These are phyloP conservation scores for Vanderwaltozyma polyspora DNA, from an alignment of 805 yeast species.

Conservation along the genomic window DNA sequence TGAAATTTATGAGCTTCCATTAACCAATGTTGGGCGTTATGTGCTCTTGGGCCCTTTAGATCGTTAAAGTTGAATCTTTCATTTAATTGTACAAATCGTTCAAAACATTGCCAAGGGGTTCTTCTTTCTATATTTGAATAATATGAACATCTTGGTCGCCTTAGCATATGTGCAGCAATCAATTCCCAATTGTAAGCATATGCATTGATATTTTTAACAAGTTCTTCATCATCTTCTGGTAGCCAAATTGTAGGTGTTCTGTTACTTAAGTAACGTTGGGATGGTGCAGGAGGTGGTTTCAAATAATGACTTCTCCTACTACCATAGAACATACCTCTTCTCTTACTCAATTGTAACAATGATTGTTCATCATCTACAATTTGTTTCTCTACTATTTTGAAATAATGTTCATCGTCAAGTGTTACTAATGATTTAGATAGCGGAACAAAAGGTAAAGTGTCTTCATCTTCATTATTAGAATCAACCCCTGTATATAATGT, in stretches of 20 bases:
- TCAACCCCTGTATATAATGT: slow-evolving; percentile 25
- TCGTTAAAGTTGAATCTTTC: slow-evolving; percentile 80
- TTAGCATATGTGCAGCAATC: slow-evolving; percentile 68
- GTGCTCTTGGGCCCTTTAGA: slow-evolving; percentile 77
- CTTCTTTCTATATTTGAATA: slow-evolving; percentile 85
- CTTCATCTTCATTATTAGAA: slow-evolving; percentile 17
- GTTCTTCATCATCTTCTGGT: slow-evolving; percentile 79
- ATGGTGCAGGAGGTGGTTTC: slow-evolving; percentile 89
- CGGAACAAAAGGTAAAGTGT: slow-evolving; percentile 34
- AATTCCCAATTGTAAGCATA: slow-evolving; percentile 90
- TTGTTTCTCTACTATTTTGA: slow-evolving; percentile 43
- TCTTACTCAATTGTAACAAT: slow-evolving; percentile 24
- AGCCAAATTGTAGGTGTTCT: slow-evolving; percentile 94
- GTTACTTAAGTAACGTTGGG: slow-evolving; percentile 63
- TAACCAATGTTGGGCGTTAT: slow-evolving; percentile 79
- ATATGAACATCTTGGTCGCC: slow-evolving; percentile 56
- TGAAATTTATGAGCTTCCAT: slow-evolving; percentile 87
- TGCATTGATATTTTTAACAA: slow-evolving; percentile 73
- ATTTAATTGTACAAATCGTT: slow-evolving; percentile 83
- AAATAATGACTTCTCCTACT: slow-evolving; percentile 50
- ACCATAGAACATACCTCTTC: slow-evolving; percentile 35
- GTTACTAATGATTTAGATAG: slow-evolving; percentile 59
- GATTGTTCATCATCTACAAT: slow-evolving; percentile 33
- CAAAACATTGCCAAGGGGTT: slow-evolving; percentile 99
- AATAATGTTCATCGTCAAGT: slow-evolving; percentile 51